Conservation (phyloP, 2,329 filamentous ascomycete species). For the Coniochaeta sp. region DNA sequence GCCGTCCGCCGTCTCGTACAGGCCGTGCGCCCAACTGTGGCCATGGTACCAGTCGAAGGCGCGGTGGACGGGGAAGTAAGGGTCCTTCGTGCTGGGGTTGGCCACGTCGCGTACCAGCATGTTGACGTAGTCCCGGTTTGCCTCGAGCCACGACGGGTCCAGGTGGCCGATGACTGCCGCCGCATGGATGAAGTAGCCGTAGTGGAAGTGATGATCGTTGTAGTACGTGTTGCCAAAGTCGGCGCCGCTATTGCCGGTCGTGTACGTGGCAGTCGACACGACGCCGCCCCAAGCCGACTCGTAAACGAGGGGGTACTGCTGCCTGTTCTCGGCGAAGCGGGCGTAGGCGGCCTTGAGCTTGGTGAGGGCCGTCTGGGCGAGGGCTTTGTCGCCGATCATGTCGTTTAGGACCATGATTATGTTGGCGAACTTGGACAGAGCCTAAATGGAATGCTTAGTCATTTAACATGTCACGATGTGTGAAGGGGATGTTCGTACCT, state of each 20-base stretch:
- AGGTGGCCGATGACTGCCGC: slow-evolving; percentile 77
- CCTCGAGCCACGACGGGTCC: slow-evolving; percentile 64
- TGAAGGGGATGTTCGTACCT: slow-evolving; percentile 38
- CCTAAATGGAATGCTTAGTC: slow-evolving; percentile 36
- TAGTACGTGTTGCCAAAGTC: slow-evolving; percentile 92
- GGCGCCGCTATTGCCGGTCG: slow-evolving; percentile 56
- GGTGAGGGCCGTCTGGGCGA: slow-evolving; percentile 51
- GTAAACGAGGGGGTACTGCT: slow-evolving; percentile 59
- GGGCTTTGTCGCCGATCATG: slow-evolving; percentile 48
- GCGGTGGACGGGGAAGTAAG: slow-evolving; percentile 73
- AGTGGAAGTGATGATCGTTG: slow-evolving; percentile 71
- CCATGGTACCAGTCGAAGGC: slow-evolving; percentile 93
- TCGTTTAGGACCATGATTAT: slow-evolving; percentile 60
- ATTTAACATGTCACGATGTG: too few species aligned
- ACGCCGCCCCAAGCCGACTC: slow-evolving; percentile 71
- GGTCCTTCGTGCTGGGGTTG: slow-evolving; percentile 65
- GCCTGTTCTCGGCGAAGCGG: slow-evolving; percentile 59
- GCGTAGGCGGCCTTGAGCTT: slow-evolving; percentile 61
- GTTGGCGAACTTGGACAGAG: slow-evolving; percentile 68
- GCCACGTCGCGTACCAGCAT: slow-evolving; percentile 75
- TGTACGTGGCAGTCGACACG: slow-evolving; percentile 69
- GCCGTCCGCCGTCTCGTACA: slow-evolving; percentile 64
- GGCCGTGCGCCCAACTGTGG: slow-evolving; percentile 85
- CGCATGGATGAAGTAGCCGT: slow-evolving; percentile 83
- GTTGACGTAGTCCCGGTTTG: slow-evolving; percentile 76